phyloP scores from a whole-genome alignment of 192 early-diverging fungal species.

The Backusella liffmaniae region DNA sequence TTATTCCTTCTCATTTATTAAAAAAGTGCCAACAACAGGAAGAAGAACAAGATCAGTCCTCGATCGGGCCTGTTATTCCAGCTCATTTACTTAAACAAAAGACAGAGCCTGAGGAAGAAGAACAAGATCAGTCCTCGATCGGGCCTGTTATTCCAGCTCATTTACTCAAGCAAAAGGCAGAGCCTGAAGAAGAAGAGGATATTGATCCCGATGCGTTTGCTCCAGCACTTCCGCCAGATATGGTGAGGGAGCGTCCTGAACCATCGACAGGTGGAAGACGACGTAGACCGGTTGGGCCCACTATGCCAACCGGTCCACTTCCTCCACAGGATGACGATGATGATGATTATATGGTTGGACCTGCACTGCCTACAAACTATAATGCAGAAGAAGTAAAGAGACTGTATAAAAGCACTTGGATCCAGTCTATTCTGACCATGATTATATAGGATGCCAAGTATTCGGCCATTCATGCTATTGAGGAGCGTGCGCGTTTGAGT shows the following conservation, averaged over 20 bases:
- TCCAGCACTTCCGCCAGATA: constrained; percentile 33
- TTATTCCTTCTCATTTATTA: constrained; percentile 11
- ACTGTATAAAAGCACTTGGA: not conserved
- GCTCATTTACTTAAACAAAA: not conserved
- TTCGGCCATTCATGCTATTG: constrained; percentile 34
- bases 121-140: not conserved
- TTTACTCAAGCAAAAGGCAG: constrained; percentile 1
- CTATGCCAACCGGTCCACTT: constrained; percentile 21
- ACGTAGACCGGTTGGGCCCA: constrained; percentile 26
- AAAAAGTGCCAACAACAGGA: not conserved
- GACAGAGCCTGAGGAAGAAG: not conserved
- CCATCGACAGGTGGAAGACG: not conserved
- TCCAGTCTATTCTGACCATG: not conserved
- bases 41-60: not conserved
- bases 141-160: constrained; percentile 11
- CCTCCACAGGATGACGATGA: not conserved
- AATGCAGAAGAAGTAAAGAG: constrained; percentile 17
- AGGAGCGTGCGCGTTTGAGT: constrained; percentile 27
- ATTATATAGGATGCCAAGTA: not conserved
- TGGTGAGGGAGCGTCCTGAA: constrained; percentile 11
- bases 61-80: constrained; percentile 10
- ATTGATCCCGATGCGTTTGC: constrained; percentile 27
- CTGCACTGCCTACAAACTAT: constrained; percentile 19
- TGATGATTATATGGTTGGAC: constrained; percentile 31
- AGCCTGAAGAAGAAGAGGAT: not conserved